Evolutionary conservation across 768 basidiomycete species (phyloP).

Genomic region (Pleurotus ostreatus): DNA sequence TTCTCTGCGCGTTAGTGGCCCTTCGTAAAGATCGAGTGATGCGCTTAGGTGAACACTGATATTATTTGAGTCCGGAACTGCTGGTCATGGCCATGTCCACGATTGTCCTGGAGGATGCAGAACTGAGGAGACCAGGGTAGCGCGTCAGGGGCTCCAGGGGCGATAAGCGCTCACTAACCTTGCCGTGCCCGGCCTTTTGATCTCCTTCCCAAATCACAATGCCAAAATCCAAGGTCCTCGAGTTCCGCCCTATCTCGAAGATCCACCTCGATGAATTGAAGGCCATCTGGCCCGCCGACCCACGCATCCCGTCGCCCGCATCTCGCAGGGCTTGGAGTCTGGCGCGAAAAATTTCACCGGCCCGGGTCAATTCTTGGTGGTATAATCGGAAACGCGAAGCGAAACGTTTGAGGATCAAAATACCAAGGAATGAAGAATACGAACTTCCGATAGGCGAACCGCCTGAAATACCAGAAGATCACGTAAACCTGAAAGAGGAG

Average conservation of each 20-base stretch:
- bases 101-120: too few relatives aligned
- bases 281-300: slow-evolving; percentile 31
- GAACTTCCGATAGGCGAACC: slow-evolving; percentile 32
- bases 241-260: slow-evolving; percentile 1
- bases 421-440: slow-evolving; percentile 28
- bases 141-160: too few relatives aligned
- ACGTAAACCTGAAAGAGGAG: background rate
- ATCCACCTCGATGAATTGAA: slow-evolving; percentile 30
- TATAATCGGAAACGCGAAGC: slow-evolving; percentile 27
- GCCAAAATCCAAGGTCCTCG: background rate
- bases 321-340: slow-evolving; percentile 36
- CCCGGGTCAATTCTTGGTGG: slow-evolving; percentile 34
- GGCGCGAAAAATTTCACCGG: slow-evolving; percentile 31
- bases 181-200: too few relatives aligned
- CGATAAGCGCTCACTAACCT: too few relatives aligned
- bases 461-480: slow-evolving; percentile 16
- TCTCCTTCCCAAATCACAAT: too few relatives aligned
- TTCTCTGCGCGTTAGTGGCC: too few relatives aligned
- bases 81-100: too few relatives aligned
- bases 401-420: slow-evolving; percentile 20
- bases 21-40: too few relatives aligned
- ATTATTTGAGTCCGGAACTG: too few relatives aligned
- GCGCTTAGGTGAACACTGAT: too few relatives aligned
- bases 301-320: slow-evolving; percentile 29
- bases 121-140: too few relatives aligned